Conservation (phyloP, 352 stramenopile species). For the Phytophthora melonis region DNA sequence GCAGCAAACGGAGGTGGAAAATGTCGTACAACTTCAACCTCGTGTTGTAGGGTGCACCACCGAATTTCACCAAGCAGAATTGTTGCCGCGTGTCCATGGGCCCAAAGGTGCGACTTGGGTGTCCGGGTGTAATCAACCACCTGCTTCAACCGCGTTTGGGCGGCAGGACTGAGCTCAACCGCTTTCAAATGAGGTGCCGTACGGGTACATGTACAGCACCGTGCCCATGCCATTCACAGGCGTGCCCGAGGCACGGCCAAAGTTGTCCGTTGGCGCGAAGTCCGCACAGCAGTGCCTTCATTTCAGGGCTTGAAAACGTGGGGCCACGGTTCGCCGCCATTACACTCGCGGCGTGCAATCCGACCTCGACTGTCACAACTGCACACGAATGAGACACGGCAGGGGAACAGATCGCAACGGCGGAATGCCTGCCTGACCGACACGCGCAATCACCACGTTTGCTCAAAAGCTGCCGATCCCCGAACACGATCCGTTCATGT, state of each 20-base stretch:
- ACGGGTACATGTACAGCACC: no score
- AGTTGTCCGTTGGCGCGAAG: no score
- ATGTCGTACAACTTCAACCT: slow-evolving; percentile 18
- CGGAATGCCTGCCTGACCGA: slow-evolving; percentile 5
- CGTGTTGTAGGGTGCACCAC: slow-evolving; percentile 21
- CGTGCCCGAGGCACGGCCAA: background rate
- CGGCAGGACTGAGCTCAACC: background rate
- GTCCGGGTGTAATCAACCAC: slow-evolving; percentile 6
- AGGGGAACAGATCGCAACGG: slow-evolving; percentile 8
- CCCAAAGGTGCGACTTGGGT: slow-evolving; percentile 26
- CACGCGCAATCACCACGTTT: background rate
- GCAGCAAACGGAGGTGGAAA: background rate
- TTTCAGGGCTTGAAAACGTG: background rate
- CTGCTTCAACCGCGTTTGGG: background rate
- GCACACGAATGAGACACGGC: slow-evolving; percentile 23
- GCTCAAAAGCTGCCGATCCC: background rate
- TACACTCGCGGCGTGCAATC: background rate
- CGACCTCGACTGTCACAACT: slow-evolving; percentile 12
- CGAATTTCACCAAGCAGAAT: slow-evolving; percentile 15
- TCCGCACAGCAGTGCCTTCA: background rate
- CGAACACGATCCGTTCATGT: background rate
- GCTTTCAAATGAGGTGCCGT: background rate
- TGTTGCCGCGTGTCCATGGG: background rate
- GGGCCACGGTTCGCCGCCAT: background rate
- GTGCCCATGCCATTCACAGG: slow-evolving; percentile 2